Evolutionary conservation across 2,329 filamentous ascomycete species (phyloP), one percentile per base, ranked within the genome.

Genomic region (Xylaria sp.): DNA sequence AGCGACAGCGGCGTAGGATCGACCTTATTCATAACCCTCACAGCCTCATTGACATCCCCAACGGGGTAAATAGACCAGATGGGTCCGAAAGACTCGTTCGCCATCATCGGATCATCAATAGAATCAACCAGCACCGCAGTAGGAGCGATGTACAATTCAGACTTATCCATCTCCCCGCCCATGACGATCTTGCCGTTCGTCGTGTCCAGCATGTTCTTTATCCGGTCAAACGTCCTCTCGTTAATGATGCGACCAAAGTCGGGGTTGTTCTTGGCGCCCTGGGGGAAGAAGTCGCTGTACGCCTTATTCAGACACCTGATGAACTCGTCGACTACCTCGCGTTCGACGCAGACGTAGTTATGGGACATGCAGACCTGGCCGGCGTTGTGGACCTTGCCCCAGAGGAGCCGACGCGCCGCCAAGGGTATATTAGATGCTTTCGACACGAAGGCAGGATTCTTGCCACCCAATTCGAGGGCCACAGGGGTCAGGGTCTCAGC

Each of bases 311-410:
- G 84, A 72, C 91, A 87, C 57, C 87, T 83, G 66, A 98, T 80
- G 70, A 98, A 92, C 28, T 84, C 80, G 14, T 88, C 82, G 28
- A 94, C 79, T 4, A 94, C 83, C 47, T 88, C 85, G 69, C 87
- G 87, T 74, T 98, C 92, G 28, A 96, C 87, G 54, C 97, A 83
- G 55, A 92, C 89, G 78, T 97, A 97, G 82, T 98, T 97, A 73
- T 97, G 93, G 25, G 89, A 92, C 66, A 97, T 86, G 77, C 95
- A 99, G 67, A 97, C 84, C 78, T 99, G 95, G 23, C 95, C 95
- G 3, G 91, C 90, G 75, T 95, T 95, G 64, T 92, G 75, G 3
- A 87, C 84, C 84, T 98, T 99, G 52, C 89, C 91, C 93, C 94
- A 99, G 49, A 97, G 81, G 57, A 98, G 82, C 37, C 95, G 86